These are phyloP conservation scores for Cystobasidiopsis lactophilus DNA, from an alignment of 768 basidiomycete species.

Conservation along the genomic window DNA sequence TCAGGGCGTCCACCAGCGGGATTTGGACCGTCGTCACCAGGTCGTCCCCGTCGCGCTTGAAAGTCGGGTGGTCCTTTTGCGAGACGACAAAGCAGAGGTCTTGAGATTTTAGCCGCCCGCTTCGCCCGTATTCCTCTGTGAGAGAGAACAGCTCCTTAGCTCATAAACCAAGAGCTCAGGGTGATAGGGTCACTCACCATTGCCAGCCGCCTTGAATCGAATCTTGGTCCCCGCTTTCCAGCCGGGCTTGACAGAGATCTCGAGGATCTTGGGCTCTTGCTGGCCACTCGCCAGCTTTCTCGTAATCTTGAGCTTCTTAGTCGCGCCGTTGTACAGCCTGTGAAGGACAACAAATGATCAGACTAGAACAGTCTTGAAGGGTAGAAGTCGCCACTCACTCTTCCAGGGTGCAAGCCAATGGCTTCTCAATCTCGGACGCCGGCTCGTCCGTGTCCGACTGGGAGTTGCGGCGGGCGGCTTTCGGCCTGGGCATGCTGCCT, in stretches of 20 bases:
- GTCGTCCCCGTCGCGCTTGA: slow-evolving; percentile 62
- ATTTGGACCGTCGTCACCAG: slow-evolving; percentile 40
- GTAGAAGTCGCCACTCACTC: neutral
- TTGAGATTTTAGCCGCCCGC: slow-evolving; percentile 29
- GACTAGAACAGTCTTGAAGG: too few relatives aligned
- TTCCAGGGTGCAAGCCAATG: neutral
- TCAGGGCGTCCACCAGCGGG: slow-evolving; percentile 61
- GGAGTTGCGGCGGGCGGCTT: neutral
- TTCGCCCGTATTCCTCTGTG: too few relatives aligned
- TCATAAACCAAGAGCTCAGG: neutral
- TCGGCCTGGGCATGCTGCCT: neutral
- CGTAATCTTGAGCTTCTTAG: slow-evolving; percentile 71
- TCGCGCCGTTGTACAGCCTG: slow-evolving; percentile 62
- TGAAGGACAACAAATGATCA: slow-evolving; percentile 29
- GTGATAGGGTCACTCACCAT: slow-evolving; percentile 38
- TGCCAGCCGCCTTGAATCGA: slow-evolving; percentile 65
- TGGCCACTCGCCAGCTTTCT: slow-evolving; percentile 16
- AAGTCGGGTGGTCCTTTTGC: slow-evolving; percentile 65
- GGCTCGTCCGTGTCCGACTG: neutral
- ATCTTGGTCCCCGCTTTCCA: slow-evolving; percentile 96
- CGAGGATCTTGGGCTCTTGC: slow-evolving; percentile 9
- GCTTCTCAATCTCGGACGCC: slow-evolving; percentile 11
- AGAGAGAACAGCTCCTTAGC: neutral
- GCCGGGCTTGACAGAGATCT: slow-evolving; percentile 38
- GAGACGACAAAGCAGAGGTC: slow-evolving; percentile 95